Base-by-base conservation (phyloP, 2,329 filamentous ascomycete species). In the Aspergillus novofumigatus region DNA sequence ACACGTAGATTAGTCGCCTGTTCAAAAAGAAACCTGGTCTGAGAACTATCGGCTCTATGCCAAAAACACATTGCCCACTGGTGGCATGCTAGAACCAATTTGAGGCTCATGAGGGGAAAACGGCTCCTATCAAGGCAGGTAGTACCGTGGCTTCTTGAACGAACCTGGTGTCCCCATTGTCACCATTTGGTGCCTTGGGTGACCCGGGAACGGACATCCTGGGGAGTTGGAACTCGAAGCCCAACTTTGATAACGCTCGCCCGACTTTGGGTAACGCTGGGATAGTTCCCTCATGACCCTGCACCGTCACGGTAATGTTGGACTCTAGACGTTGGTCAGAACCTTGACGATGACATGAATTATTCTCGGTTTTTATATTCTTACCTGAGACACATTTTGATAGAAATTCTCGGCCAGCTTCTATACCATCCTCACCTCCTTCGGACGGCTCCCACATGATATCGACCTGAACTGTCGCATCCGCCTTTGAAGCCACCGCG, bases 321-420 rank as follows among this genome's bases (percentile, higher is more conserved):
- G 83, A 87, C 8, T 92, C 83, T 84, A 35, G 25, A 26, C 53
- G 28, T 23, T 20, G 29, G 56, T 68, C 32, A 62, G 42, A 49
- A 29, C 59, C 17, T 17, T 23, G 14, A 38, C 3, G 41, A 44
- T 23, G 17, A 38, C n/a, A 11, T 41, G 26, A 29, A 38, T 44
- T 8, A 50, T 25, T 26, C 3, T 1, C 21, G 25, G 17, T 21
- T 29, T 3, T 3, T 6, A 5, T 29, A 21, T 23, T 61, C 72
- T 50, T 68, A 83, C 83, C 92, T 3, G 92, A 97, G 10, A 97
- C 79, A 67, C 94, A 97, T 65, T 90, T 86, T 2, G 91, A 96
- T 9, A 97, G 75, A 21, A 97, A 77, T 49, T 92, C 83, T 53
- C 85, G 82, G 1, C 90, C 92, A 59, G 87, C 80, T 28, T 78